Percentiles rank a stretch among this genome's conserved stretches.
These are phyloP conservation scores for Mycena vitilis DNA, from an alignment of 768 basidiomycete genomes.

Conservation along the genomic window DNA sequence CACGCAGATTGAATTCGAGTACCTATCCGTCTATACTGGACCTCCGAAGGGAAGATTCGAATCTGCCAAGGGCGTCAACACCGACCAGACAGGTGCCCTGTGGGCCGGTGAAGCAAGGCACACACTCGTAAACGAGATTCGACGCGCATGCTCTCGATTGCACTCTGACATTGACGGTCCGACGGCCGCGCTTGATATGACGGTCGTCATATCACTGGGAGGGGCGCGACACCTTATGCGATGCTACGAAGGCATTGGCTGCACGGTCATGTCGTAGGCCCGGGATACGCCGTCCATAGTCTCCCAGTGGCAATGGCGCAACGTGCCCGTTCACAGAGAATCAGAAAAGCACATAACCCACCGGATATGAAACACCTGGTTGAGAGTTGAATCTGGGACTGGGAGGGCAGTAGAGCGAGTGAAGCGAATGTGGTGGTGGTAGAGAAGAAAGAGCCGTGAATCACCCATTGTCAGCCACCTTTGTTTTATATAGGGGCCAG, in stretches of 20 bases:
- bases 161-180: neutral
- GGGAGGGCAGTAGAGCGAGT: too few relatives aligned
- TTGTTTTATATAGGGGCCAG: neutral
- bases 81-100: neutral
- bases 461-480: neutral
- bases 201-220: conserved; percentile 1
- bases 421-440: neutral
- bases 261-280: neutral
- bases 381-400: neutral
- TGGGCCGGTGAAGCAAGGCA: neutral
- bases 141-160: neutral
- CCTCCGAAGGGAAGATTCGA: neutral
- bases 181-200: neutral
- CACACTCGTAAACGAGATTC: neutral
- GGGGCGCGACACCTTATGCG: neutral
- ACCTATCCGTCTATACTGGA: neutral
- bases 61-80: neutral
- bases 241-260: neutral
- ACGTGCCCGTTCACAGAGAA: neutral
- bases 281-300: too few relatives aligned
- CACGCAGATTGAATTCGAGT: too few relatives aligned
- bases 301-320: conserved; percentile 1
- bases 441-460: neutral
- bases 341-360: neutral
- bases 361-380: neutral